Conservation (phyloP, 768 basidiomycete genomes). For the Kwoniella dendrophila region DNA sequence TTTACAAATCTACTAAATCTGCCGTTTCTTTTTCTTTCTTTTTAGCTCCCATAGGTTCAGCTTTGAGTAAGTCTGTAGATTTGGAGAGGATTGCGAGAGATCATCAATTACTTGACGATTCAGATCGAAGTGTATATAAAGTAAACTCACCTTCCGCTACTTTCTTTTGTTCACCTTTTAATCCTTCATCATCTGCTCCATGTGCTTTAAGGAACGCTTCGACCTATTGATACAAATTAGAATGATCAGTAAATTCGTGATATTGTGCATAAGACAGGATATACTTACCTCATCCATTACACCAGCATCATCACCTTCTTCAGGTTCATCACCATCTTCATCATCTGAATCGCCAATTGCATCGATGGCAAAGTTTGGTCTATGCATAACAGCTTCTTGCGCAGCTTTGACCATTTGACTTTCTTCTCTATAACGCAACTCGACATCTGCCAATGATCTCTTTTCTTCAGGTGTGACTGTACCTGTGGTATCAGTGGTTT, state of each 20-base stretch:
- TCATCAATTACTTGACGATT: no score
- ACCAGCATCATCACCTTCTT: slow-evolving; percentile 65
- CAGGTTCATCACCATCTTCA: slow-evolving; percentile 63
- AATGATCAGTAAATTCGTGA: neutral
- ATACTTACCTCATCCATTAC: slow-evolving; percentile 82
- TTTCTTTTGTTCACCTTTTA: slow-evolving; percentile 56
- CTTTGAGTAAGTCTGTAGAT: slow-evolving; percentile 37
- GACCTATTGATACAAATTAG: slow-evolving; percentile 60
- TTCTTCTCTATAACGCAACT: slow-evolving; percentile 51
- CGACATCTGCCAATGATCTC: slow-evolving; percentile 58
- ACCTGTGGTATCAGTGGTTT: slow-evolving; percentile 39
- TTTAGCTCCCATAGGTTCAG: slow-evolving; percentile 36
- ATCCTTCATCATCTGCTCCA: slow-evolving; percentile 58
- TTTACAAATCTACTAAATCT: slow-evolving; percentile 17
- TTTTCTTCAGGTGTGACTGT: slow-evolving; percentile 57
- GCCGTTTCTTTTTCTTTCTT: neutral
- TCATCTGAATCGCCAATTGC: slow-evolving; percentile 84
- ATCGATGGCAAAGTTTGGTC: slow-evolving; percentile 96
- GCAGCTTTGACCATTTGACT: slow-evolving; percentile 71
- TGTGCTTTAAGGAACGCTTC: slow-evolving; percentile 95
- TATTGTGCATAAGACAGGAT: neutral
- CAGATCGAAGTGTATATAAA: neutral
- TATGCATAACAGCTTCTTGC: slow-evolving; percentile 81
- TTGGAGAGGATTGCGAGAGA: no score
- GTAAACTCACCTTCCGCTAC: slow-evolving; percentile 50